phyloP scores from a whole-genome alignment of 768 basidiomycete species.

The Serendipita sp. region DNA sequence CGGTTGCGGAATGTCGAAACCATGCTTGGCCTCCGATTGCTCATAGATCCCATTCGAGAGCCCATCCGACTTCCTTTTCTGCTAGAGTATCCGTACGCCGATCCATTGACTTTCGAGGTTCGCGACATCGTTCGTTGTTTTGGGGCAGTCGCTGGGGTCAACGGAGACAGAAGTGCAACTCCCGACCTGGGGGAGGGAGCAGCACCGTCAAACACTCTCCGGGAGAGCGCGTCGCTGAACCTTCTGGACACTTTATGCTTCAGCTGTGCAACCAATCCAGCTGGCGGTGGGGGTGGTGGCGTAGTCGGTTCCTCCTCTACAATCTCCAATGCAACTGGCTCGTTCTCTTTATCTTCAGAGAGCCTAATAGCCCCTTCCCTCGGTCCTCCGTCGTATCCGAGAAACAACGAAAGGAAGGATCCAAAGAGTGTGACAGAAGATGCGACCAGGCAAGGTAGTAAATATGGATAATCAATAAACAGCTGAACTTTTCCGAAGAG shows the following conservation, averaged over 20 bases:
- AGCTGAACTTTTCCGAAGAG: slow-evolving; percentile 49
- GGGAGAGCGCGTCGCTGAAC: slow-evolving; percentile 45
- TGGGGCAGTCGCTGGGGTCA: slow-evolving; percentile 20
- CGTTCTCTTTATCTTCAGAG: slow-evolving; percentile 52
- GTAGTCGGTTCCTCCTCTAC: slow-evolving; percentile 46
- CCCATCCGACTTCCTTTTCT: slow-evolving; percentile 38
- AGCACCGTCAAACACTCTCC: slow-evolving; percentile 30
- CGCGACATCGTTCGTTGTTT: slow-evolving; percentile 31
- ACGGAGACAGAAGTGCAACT: slow-evolving; percentile 25
- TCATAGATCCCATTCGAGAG: too few relatives aligned
- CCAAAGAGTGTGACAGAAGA: slow-evolving; percentile 59
- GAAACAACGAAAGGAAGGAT: slow-evolving; percentile 68
- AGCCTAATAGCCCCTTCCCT: slow-evolving; percentile 74
- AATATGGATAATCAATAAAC: slow-evolving; percentile 74
- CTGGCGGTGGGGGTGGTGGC: slow-evolving; percentile 31
- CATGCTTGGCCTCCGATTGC: slow-evolving; percentile 15
- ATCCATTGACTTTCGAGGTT: slow-evolving; percentile 50
- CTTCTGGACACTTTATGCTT: slow-evolving; percentile 36
- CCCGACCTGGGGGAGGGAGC: slow-evolving; percentile 20
- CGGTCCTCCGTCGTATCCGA: slow-evolving; percentile 82
- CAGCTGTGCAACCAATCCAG: slow-evolving; percentile 26
- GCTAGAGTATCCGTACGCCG: slow-evolving; percentile 63
- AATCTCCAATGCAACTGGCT: slow-evolving; percentile 20
- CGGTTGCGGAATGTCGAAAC: slow-evolving; percentile 34
- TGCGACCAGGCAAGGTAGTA: slow-evolving; percentile 73